A percentile compares a stretch with the other conserved stretches of the same genome.
These are phyloP conservation scores for Ophiostoma sp. DNA, from an alignment of 2,329 filamentous ascomycete species.

Conservation along the genomic window DNA sequence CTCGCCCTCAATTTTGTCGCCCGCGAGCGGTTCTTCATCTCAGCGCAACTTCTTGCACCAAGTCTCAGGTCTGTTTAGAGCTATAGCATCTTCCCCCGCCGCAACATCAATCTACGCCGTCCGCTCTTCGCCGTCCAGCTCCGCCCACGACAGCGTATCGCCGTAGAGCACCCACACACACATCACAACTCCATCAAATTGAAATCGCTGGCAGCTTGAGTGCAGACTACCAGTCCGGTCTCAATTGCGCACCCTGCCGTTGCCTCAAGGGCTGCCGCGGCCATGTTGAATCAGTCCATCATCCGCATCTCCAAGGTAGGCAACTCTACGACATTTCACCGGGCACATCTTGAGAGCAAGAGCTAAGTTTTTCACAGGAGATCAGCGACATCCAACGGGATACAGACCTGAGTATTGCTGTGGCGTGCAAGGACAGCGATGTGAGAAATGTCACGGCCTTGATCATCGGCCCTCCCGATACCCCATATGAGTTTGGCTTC, in stretches of 20 bases:
- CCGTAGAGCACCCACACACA: neutral
- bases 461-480: constrained; percentile 88
- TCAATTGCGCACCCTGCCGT: constrained; percentile 13
- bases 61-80: neutral
- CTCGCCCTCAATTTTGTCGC: neutral
- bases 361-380: constrained; percentile 51
- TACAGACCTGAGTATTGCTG: constrained; percentile 78
- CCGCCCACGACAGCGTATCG: neutral
- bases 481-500: constrained; percentile 95
- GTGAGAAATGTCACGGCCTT: constrained; percentile 82
- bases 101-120: neutral
- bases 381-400: constrained; percentile 78
- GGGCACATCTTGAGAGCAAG: neutral
- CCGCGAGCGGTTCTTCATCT: neutral
- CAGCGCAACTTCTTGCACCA: neutral
- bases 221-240: neutral
- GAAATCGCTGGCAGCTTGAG: neutral
- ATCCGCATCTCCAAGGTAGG: constrained; percentile 21
- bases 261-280: neutral
- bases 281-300: constrained; percentile 10
- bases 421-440: constrained; percentile 81
- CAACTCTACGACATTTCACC: neutral
- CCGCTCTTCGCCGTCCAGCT: neutral
- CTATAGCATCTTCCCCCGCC: neutral
- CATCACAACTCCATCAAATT: neutral